Base-by-base conservation (phyloP, 495 filamentous ascomycete genomes). In the Gamarada debralockiae region DNA sequence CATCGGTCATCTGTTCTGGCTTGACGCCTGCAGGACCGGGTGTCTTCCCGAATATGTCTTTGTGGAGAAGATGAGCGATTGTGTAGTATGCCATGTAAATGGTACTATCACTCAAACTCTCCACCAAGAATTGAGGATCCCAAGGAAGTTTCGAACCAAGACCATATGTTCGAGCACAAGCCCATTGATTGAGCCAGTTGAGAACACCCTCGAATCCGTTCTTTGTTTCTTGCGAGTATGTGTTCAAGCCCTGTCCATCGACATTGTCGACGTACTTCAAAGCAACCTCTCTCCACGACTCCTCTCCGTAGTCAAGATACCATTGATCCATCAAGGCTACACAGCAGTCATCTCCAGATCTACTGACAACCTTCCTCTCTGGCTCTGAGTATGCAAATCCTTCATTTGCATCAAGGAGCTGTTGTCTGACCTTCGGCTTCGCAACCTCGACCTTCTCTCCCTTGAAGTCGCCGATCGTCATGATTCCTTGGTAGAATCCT, bases 41-140 rank as follows among this genome's bases (percentile, higher is more conserved):
- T 47, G 82, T 74, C 53, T 81, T 82, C 15, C 92, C 92, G 56
- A 87, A 96, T 23, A 90, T 81, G 60, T 90, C 85, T 25, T 44
- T 43, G 47, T 65, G 62, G 20, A 98, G 80, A 58, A 85, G 79
- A 67, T 96, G 92, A 10, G 89, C 84, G 56, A 98, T 82, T 7
- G 93, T 96, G 72, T 98, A 98, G 73, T 97, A 98, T 14, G 90
- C 83, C 86, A 91, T 92, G 72, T 98, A 98, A 63, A 97, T 80
- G 1, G 93, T 96, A 36, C 83, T 88, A 66, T 98, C 93, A 62
- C 81, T 86, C 69, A 96, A 71, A 75, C 77, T 84, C 73, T 98
- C 93, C n/a, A 98, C 93, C 17, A 96, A 77, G 73, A 92, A 90
- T 63, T 87, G 80, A 34, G 75, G 77, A 65, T 96, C 93, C 92